Evolutionary conservation across 2,329 filamentous ascomycete genomes (phyloP).

Genomic region (Pyricularia pennisetigena): DNA sequence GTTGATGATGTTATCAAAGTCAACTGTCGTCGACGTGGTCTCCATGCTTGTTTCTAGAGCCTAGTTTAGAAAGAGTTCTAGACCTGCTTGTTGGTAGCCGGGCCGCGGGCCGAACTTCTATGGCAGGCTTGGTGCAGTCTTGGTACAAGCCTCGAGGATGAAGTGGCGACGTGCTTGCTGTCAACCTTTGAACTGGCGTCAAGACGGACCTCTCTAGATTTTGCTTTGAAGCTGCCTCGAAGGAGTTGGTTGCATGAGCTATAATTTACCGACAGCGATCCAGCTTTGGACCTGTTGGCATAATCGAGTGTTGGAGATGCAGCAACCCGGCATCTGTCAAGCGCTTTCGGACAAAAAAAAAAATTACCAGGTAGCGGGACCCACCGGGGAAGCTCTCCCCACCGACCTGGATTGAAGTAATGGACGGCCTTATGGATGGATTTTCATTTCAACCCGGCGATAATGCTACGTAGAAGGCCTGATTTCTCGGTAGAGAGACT

Average conservation of each 20-base stretch:
- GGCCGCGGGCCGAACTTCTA: background rate
- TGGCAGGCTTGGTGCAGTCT: background rate
- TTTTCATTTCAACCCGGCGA: background rate
- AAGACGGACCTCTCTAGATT: background rate
- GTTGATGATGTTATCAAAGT: constrained; percentile 55
- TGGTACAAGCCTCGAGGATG: background rate
- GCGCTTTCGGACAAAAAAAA: background rate
- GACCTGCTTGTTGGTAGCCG: background rate
- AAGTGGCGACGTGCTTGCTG: background rate
- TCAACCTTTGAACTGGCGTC: background rate
- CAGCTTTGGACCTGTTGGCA: background rate
- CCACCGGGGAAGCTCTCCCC: background rate
- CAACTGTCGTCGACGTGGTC: background rate
- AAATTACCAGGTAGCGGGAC: background rate
- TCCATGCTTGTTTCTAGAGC: background rate
- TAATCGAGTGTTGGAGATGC: background rate
- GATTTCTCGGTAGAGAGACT: background rate
- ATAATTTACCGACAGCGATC: background rate
- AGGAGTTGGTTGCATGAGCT: background rate
- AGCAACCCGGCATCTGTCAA: background rate
- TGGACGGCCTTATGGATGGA: background rate
- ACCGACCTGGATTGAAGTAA: background rate
- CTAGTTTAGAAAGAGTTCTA: background rate
- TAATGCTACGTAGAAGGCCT: background rate
- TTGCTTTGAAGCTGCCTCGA: background rate